Evolutionary conservation across 768 basidiomycete genomes (phyloP), one percentile per base, ranked within the genome.

Genomic region (Mycena rosella): DNA sequence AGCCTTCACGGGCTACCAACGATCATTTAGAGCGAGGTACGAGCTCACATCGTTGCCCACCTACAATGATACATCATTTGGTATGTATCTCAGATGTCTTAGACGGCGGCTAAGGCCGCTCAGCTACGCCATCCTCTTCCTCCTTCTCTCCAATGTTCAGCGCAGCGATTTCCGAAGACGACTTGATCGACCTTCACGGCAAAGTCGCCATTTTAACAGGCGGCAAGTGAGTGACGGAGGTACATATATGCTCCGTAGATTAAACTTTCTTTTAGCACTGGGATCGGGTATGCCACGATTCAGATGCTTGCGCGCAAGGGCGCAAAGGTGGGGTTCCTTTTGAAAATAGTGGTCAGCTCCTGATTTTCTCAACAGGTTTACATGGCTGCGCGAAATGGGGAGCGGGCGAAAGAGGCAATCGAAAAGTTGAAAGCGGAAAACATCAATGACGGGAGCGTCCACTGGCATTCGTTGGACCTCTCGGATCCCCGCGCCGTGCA

Each of bases 141-240:
- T 15, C 38, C 14, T 15, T n/a, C 42, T 44, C 42, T 20, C 40
- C 9, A n/a, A 47, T 47, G 45, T 5, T 14, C 5, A 24, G 22
- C 32, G 67, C 59, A 30, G 58, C 77, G 47, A 68, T 80, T 62
- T 74, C 78, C 1, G 76, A 74, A 26, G 74, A 69, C 18, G 86
- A 87, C 58, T 77, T 86, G 20, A 78, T 80, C 32, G 82, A 86
- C 70, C 75, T 86, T 3, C 78, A 72, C 0, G 85, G 83, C 30
- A 84, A 82, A 65, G 83, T 86, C 2, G 83, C 78, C 1, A 72
- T 88, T 26, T 83, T 87, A 32, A 85, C 85, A 0, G 87, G 87
- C 13, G 86, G 85, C 3, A 47, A 47, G 45, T 47, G 17, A 47
- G 45, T 26, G 11, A 6, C 22, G 18, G 20, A 5, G 20, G 20